A percentile compares a stretch with the other conserved stretches of the same genome.
phyloP scores from a whole-genome alignment of 2,329 filamentous ascomycete species.

The Cladophialophora yegresii region DNA sequence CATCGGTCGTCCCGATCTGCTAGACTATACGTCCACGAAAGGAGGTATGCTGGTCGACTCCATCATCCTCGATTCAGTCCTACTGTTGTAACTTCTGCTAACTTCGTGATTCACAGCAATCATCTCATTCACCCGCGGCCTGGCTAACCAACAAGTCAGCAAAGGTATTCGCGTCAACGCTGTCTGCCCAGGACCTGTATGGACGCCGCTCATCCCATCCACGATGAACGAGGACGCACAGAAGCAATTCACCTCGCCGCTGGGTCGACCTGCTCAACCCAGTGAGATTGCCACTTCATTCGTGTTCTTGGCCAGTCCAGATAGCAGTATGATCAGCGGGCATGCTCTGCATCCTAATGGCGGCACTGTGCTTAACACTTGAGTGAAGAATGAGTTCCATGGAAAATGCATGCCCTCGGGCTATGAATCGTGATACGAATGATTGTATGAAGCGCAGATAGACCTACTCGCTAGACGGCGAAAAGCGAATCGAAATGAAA shows the following conservation, averaged over 20 bases:
- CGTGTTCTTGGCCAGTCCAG: constrained; percentile 74
- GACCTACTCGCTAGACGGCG: not conserved
- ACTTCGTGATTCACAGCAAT: constrained; percentile 55
- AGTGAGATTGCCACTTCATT: constrained; percentile 80
- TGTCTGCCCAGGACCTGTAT: constrained; percentile 76
- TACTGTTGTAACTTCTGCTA: not conserved
- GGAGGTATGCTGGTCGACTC: constrained; percentile 23
- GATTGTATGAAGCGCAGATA: not conserved
- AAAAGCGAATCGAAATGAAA: not conserved
- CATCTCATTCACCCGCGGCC: constrained; percentile 73
- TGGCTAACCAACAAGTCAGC: constrained; percentile 72
- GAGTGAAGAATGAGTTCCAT: not conserved
- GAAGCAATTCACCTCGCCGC: constrained; percentile 71
- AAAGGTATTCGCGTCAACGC: constrained; percentile 76
- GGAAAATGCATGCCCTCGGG: not conserved
- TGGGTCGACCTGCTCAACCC: constrained; percentile 76
- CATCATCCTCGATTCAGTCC: not conserved
- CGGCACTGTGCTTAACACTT: constrained; percentile 55
- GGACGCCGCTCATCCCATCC: constrained; percentile 72
- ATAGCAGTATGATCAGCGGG: constrained; percentile 73
- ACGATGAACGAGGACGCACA: constrained; percentile 72
- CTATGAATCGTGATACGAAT: not conserved
- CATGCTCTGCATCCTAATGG: constrained; percentile 69
- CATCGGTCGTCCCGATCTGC: constrained; percentile 73
- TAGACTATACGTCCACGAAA: constrained; percentile 76